Percentiles rank a stretch among this genome's conserved stretches.
phyloP scores from a whole-genome alignment of 2,329 filamentous ascomycete species.

The Diatrype stigma region DNA sequence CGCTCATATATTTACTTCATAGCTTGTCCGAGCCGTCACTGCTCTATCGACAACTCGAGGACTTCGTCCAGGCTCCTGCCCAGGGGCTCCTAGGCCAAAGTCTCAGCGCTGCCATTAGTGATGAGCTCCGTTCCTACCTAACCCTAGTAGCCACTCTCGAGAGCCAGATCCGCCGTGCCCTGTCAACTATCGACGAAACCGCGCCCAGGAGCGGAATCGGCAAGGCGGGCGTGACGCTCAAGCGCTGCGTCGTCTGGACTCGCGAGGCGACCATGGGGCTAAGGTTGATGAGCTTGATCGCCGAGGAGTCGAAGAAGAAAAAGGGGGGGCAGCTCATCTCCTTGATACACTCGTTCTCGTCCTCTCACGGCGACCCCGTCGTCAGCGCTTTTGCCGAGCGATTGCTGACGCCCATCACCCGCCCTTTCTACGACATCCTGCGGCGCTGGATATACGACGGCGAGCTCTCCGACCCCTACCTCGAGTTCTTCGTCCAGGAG shows the following conservation, averaged over 20 bases:
- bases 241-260: constrained; percentile 95
- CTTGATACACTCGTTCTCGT: constrained; percentile 87
- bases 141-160: constrained; percentile 88
- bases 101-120: constrained; percentile 77
- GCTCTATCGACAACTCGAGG: constrained; percentile 76
- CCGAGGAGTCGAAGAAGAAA: constrained; percentile 78
- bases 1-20: constrained; percentile 81
- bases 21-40: constrained; percentile 88
- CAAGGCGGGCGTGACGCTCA: constrained; percentile 87
- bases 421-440: constrained; percentile 95
- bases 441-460: constrained; percentile 98
- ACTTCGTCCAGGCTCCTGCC: constrained; percentile 76
- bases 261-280: constrained; percentile 94
- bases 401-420: constrained; percentile 78
- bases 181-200: constrained; percentile 67
- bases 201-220: constrained; percentile 68
- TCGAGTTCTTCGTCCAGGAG: constrained; percentile 92
- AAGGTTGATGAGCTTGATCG: constrained; percentile 87
- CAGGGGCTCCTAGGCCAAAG: constrained; percentile 89
- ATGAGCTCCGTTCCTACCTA: constrained; percentile 84
- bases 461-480: constrained; percentile 91
- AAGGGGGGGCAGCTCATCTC: constrained; percentile 91
- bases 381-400: constrained; percentile 91
- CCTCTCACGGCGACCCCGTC: constrained; percentile 91
- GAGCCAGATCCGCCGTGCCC: constrained; percentile 79